A percentile compares a stretch with the other conserved stretches of the same genome.
Conservation (phyloP, 2,329 filamentous ascomycete species). For the Tolypocladium pustulatum region DNA sequence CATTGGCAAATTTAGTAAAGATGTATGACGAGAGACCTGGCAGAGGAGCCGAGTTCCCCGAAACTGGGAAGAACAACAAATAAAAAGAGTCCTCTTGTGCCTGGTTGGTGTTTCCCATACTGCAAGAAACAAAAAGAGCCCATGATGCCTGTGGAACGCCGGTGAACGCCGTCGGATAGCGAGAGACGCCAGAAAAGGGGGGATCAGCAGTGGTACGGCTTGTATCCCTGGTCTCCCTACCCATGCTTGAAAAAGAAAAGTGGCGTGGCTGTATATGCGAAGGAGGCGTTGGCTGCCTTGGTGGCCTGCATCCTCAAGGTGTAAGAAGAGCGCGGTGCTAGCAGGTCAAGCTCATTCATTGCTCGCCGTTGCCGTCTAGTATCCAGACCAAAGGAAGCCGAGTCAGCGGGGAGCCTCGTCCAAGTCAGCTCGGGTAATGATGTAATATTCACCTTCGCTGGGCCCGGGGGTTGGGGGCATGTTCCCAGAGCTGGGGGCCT, state of each 20-base stretch:
- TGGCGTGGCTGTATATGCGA: neutral
- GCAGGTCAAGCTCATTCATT: constrained; percentile 7
- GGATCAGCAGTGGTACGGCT: constrained; percentile 1
- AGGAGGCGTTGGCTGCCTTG: neutral
- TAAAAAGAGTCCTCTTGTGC: neutral
- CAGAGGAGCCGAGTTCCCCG: neutral
- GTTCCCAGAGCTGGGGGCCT: constrained; percentile 41
- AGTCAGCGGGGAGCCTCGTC: constrained; percentile 20
- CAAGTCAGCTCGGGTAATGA: constrained; percentile 20
- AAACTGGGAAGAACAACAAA: neutral
- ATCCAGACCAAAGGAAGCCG: constrained; percentile 10
- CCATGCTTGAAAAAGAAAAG: constrained; percentile 3
- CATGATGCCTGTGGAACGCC: constrained; percentile 7
- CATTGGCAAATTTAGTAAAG: neutral
- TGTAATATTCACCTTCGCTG: constrained; percentile 51
- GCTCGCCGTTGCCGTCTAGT: constrained; percentile 27
- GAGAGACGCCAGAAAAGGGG: neutral
- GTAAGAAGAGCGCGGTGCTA: neutral
- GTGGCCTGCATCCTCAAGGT: neutral
- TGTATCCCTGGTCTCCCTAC: constrained; percentile 3
- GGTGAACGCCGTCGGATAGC: constrained; percentile 3
- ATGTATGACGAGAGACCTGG: neutral
- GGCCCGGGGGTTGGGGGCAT: constrained; percentile 51
- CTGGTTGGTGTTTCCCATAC: neutral
- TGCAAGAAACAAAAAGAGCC: neutral